Evolutionary conservation across 202 grass and related monocot species (phyloP), one percentile per base, ranked within the genome.

Genomic region (Carex arenaria): DNA sequence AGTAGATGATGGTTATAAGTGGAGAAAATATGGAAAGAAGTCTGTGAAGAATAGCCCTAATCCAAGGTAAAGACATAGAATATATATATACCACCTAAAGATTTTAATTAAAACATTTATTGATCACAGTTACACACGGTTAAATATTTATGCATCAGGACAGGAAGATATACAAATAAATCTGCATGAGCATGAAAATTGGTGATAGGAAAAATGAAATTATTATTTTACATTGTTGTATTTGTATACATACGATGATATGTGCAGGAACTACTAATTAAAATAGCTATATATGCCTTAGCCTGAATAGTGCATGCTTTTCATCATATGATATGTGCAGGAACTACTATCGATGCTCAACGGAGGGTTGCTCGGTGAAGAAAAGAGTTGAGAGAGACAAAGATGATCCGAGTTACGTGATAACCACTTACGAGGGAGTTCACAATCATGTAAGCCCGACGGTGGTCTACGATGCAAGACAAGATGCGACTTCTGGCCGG

Each of bases 11-110:
- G 94, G 94, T 3, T 97, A 92, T 80, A 97, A 97, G 70, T 97
- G 94, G 94, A 86, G 94, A 82, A 97, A 97, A 68, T 97, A 97
- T 11, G 94, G 94, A 13, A 97, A 97, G 82, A 97, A 97, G 31
- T 89, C 92, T 4, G 94, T 97, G 28, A 97, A 97, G 85, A 91
- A 91, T 80, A 97, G 94, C 84, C 89, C 90, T 38, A 97, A 97
- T 82, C 94, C 94, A 38, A 94, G 94, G 94, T 94, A 90, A 20
- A 18, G 5, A 70, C 4, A 81, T 6, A 84, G 15, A 51, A 82
- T 10, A 26, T 26, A 26, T 26, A 26, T 26, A 26, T 26, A 68
- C 34, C 32, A 67, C 65, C 31, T 40, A 67, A 32, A 67, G 31
- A 3, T 38, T 5, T 40, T 40, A 36, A 36, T 34, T 15, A 13